Conservation (phyloP, 2,329 filamentous ascomycete genomes). For the Mollisiaceae sp. region DNA sequence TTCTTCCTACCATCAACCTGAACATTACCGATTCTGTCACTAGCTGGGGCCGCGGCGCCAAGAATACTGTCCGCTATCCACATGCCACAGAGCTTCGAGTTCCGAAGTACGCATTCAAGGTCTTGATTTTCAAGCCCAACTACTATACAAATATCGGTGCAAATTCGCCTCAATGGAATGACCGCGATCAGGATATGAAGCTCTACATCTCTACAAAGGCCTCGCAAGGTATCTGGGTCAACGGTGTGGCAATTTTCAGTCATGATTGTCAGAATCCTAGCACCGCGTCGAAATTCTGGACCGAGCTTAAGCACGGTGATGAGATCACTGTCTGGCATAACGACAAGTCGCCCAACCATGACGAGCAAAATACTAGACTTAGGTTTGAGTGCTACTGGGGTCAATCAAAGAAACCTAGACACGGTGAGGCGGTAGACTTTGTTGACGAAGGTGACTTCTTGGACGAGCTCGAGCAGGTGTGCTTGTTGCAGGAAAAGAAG, state of each 20-base stretch:
- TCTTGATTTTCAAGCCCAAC: constrained; percentile 74
- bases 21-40: constrained; percentile 69
- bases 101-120: constrained; percentile 80
- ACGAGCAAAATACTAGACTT: constrained; percentile 28
- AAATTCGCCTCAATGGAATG: constrained; percentile 24
- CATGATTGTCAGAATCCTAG: constrained; percentile 59
- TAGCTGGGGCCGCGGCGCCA: constrained; percentile 76
- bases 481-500: constrained; percentile 32
- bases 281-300: constrained; percentile 60
- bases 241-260: constrained; percentile 68
- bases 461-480: constrained; percentile 36
- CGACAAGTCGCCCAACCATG: constrained; percentile 39
- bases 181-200: constrained; percentile 48
- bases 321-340: constrained; percentile 72
- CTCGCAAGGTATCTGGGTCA: constrained; percentile 76
- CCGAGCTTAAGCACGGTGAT: constrained; percentile 78
- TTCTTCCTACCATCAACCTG: constrained; percentile 65
- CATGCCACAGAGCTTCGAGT: constrained; percentile 70
- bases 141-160: constrained; percentile 61
- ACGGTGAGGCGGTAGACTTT: constrained; percentile 26
- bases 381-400: constrained; percentile 42
- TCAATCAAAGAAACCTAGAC: constrained; percentile 29
- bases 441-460: constrained; percentile 29
- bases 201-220: constrained; percentile 83
- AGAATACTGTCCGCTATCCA: constrained; percentile 72